Base-by-base conservation (phyloP, 2,329 filamentous ascomycete genomes). In the Ophiocordyceps camponoti-saundersi region DNA sequence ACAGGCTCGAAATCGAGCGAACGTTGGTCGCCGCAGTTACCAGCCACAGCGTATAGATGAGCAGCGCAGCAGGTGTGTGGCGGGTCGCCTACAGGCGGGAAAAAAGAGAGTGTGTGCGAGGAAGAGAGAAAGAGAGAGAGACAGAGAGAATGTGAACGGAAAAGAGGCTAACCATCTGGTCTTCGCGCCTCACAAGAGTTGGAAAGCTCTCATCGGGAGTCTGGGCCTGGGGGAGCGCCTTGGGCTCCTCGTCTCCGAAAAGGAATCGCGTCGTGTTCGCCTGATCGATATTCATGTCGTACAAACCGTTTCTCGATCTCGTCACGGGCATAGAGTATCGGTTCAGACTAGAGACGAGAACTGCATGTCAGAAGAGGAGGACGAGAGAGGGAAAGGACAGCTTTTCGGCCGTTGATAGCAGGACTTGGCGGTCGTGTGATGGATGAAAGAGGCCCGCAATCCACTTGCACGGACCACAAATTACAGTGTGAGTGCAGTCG, bases 241-340 rank as follows among this genome's bases (percentile, higher is more conserved):
- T 61, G 11, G 60, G 53, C 47, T 88, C 80, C 50, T 88, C 86
- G 56, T 87, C 84, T 50, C 83, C 82, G 60, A 95, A 94, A 36
- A 95, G 71, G 58, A 93, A 94, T 47, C 84, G 80, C 23, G 86
- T 77, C 13, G 85, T 88, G 65, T 92, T 89, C 57, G 87, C 87
- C 54, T 85, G 82, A 51, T 92, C 88, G 48, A 94, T 69, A 39
- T 76, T 75, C 55, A 79, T 72, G 53, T 81, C 79, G 58, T 82
- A 79, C 55, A 79, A 66, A 51, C 81, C 76, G 53, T 72, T 79
- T 53, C 82, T 77, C 53, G 80, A 77, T 50, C 75, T 75, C 44
- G 83, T 86, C 46, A 90, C 84, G 30, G 90, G 90, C 84, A 95
- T 89, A 5, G 90, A 95, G 64, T 94, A 94, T 53, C 90, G 83